Evolutionary conservation across 129 eudicot species (phyloP), one percentile per base, ranked within the genome.

Genomic region (Flaveria trinervia): DNA sequence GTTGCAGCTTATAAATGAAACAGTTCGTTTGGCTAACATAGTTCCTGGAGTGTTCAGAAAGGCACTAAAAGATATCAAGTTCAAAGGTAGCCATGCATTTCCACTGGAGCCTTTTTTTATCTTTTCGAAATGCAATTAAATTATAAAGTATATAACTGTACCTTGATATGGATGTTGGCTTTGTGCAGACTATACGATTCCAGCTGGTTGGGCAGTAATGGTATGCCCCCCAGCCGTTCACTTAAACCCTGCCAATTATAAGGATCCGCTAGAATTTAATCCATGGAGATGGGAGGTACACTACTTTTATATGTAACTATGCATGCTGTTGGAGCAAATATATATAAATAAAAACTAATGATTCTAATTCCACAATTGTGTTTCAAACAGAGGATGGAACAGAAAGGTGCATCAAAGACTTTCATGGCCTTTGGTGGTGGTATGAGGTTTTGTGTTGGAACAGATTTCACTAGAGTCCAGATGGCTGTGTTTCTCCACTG

Each of bases 401-500:
- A 82, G 74, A 80, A 85, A 78, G 92, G 97, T 30, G 96, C 96
- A 65, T 83, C 98, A 3, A 90, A 85, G 84, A 81, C 91, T 73
- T 93, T 93, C 82, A 93, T 93, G 97, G 98, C 98, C 36, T 93
- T 93, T 71, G 98, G 97, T 59, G 98, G 98, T n/a, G 98, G 98
- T 18, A 90, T 93, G 98, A 93, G 97, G 82, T 93, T 90, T 81
- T 91, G 97, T 77, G 97, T 93, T 44, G 98, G 98, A 81, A 90
- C 98, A 49, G 97, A 93, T 65, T 93, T 93, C 82, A 87, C 97
- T 11, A 90, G 82, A 83, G 85, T 90, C 74, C 98, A 93, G 70
- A 90, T 93, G 97, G 97, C 98, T 3, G 88, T 89, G 45, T 93
- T 90, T 80, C 96, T 93, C 49, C 98, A 93, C 76, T 84, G 90